These are phyloP conservation scores for Prasinococcaceae sp. DNA, from an alignment of 139 green algal genomes.

Conservation along the genomic window DNA sequence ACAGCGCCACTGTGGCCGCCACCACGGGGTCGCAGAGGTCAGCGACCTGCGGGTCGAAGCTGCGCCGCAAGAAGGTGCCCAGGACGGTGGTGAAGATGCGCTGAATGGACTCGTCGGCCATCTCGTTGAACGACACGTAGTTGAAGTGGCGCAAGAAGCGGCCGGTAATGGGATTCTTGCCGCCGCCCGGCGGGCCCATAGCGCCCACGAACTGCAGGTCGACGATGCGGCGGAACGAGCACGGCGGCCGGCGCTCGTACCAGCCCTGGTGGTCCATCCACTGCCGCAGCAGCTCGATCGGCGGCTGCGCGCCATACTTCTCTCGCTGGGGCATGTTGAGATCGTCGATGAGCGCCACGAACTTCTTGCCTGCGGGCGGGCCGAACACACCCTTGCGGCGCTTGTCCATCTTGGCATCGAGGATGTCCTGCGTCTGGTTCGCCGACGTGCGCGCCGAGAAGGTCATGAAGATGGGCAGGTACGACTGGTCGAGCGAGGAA, in stretches of 20 bases:
- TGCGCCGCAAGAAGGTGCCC: conserved; percentile 30
- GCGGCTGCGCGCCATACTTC: conserved; percentile 37
- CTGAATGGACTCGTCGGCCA: conserved; percentile 34
- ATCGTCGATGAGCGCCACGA: conserved; percentile 27
- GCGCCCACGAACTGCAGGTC: conserved; percentile 44
- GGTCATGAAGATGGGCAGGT: conserved; percentile 56
- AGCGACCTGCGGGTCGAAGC: conserved; percentile 31
- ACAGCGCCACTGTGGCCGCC: conserved; percentile 37
- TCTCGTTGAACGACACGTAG: conserved; percentile 45
- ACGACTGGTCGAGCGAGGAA: conserved; percentile 39
- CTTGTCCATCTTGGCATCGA: conserved; percentile 34
- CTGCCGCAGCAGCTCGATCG: conserved; percentile 34
- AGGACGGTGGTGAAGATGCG: conserved; percentile 62
- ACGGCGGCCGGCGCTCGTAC: conserved; percentile 34
- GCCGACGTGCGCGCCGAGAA: conserved; percentile 57
- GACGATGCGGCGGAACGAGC: conserved; percentile 41
- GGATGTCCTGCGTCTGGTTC: conserved; percentile 64
- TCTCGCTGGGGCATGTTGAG: conserved; percentile 36
- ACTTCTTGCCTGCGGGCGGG: conserved; percentile 23
- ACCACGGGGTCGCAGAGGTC: conserved; percentile 25
- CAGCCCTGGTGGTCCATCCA: conserved; percentile 37
- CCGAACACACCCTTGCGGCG: conserved; percentile 30
- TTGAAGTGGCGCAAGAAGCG: conserved; percentile 33
- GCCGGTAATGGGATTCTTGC: conserved; percentile 27
- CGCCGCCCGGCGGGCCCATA: conserved; percentile 31